phyloP scores from a whole-genome alignment of 2,329 filamentous ascomycete species.

The Lizonia empirigonia region DNA sequence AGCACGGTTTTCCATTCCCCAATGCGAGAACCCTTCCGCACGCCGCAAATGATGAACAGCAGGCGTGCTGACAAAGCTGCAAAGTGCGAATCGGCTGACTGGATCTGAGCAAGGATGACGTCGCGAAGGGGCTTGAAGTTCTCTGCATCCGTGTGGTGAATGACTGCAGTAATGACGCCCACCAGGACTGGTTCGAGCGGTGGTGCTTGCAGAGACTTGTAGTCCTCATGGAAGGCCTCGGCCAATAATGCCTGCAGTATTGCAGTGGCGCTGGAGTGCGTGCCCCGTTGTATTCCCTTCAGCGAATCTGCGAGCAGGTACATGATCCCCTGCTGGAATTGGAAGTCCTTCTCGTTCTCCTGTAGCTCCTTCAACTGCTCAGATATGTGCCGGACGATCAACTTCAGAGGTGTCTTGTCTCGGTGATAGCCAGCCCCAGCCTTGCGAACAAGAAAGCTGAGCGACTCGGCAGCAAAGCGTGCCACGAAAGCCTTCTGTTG shows the following conservation, averaged over 20 bases:
- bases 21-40: conserved; percentile 80
- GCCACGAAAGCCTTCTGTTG: conserved; percentile 85
- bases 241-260: conserved; percentile 59
- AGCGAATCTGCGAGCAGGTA: conserved; percentile 85
- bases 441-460: conserved; percentile 93
- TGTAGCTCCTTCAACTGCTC: conserved; percentile 65
- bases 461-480: conserved; percentile 89
- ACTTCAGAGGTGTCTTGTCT: conserved; percentile 69
- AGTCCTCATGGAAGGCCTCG: conserved; percentile 33
- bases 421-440: conserved; percentile 78
- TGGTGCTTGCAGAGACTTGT: conserved; percentile 52
- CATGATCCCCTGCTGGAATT: conserved; percentile 90
- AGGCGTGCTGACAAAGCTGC: conserved; percentile 51
- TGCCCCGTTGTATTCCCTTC: conserved; percentile 63
- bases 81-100: conserved; percentile 53
- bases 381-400: conserved; percentile 74
- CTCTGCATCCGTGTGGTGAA: conserved; percentile 79
- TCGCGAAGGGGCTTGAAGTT: conserved; percentile 73
- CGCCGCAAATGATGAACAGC: conserved; percentile 73
- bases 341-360: conserved; percentile 63
- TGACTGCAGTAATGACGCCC: conserved; percentile 78
- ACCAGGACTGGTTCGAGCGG: conserved; percentile 66
- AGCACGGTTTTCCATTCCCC: conserved; percentile 72
- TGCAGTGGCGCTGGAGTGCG: conserved; percentile 63
- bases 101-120: conserved; percentile 55